Base-by-base conservation (phyloP, 331 rosid genomes). In the Quercus phellos region DNA sequence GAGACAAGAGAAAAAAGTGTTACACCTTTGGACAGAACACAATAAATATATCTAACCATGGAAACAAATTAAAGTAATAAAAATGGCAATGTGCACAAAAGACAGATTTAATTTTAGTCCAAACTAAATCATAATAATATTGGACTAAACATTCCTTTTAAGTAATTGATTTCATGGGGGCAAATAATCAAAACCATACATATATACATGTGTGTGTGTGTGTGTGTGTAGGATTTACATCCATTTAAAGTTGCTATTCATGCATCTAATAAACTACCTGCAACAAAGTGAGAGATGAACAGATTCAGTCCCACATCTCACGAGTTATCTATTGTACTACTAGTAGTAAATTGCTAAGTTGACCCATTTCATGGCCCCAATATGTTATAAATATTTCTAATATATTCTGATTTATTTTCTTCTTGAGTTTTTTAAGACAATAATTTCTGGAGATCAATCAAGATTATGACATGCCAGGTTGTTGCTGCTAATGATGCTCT, bases 11-110 rank as follows among this genome's bases (percentile, higher is more conserved):
- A 50, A 75, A 73, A 29, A 54, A 38, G 4, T 13, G 75, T 70
- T 73, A 82, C 68, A 73, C 63, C 75, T 67, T 34, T 38, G 29
- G 66, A 12, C 38, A 74, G 21, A 74, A 73, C 16, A 9, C 46
- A 58, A 70, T 55, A 32, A 69, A 56, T 1, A 55, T 56, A 43
- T 69, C 18, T 26, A 60, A 60, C 19, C 19, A 13, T 60, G 9
- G 68, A 26, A 60, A 26, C 30, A 58, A 56, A 56, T 6, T 22
- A 58, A 58, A 58, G 32, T 58, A 22, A 58, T 24, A 60, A 60
- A 60, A 60, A 60, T 60, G 68, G 27, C 14, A 3, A 60, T 13
- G 32, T 3, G 14, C 6, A 26, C 53, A 46, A 46, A 46, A 46
- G 53, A 46, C 53, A 46, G 53, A 54, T 54, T n/a, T 17, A 35